phyloP scores from a whole-genome alignment of 805 yeast genomes.

The Candida tallmaniae region DNA sequence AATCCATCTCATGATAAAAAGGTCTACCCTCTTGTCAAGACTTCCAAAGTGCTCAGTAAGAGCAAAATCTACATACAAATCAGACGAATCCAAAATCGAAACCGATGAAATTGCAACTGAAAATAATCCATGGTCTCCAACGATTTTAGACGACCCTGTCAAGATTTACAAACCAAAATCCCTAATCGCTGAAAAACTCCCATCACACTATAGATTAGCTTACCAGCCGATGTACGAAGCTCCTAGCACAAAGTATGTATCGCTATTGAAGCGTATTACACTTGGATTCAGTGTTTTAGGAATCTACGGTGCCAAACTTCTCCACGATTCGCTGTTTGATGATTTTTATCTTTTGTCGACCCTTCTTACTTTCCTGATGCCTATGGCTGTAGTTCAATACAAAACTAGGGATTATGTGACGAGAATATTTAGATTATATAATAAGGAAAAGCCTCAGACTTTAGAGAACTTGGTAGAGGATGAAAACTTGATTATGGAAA shows the following conservation, averaged over 20 bases:
- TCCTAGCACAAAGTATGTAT: slow-evolving; percentile 57
- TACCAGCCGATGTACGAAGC: slow-evolving; percentile 61
- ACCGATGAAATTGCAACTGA: slow-evolving; percentile 38
- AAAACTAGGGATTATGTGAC: slow-evolving; percentile 65
- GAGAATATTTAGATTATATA: slow-evolving; percentile 66
- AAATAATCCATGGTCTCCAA: slow-evolving; percentile 45
- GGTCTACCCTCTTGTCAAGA: too few relatives aligned
- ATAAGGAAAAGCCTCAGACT: slow-evolving; percentile 58
- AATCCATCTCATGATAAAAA: too few relatives aligned
- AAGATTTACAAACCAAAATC: slow-evolving; percentile 40
- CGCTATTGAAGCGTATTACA: slow-evolving; percentile 58
- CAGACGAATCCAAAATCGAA: slow-evolving; percentile 31
- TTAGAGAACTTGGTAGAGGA: slow-evolving; percentile 55
- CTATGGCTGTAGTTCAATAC: slow-evolving; percentile 46
- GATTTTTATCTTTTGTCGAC: slow-evolving; percentile 43
- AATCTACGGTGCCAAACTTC: slow-evolving; percentile 56
- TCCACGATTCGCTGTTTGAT: slow-evolving; percentile 49
- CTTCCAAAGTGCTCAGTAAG: too few relatives aligned
- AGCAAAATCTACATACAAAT: too few relatives aligned
- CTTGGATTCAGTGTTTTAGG: slow-evolving; percentile 60
- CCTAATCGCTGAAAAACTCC: slow-evolving; percentile 42
- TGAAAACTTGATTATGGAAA: slow-evolving; percentile 65
- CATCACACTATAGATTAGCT: slow-evolving; percentile 49
- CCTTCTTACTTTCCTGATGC: slow-evolving; percentile 50
- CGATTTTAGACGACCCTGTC: slow-evolving; percentile 40